These are phyloP conservation scores for Xerocomus brunneocitrinus DNA, from an alignment of 768 basidiomycete species.

Conservation along the genomic window DNA sequence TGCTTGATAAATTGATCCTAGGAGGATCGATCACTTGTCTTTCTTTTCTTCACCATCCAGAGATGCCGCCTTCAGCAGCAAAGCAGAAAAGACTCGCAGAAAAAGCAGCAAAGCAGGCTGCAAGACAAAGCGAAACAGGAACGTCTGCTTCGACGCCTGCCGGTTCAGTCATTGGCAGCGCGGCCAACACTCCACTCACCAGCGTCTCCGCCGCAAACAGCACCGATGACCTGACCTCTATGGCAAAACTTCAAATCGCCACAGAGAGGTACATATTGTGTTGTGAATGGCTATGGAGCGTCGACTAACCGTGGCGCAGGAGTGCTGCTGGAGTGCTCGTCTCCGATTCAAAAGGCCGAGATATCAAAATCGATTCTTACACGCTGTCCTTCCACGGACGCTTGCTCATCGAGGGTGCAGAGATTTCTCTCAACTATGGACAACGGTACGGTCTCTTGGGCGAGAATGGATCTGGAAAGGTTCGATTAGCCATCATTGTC, in stretches of 20 bases:
- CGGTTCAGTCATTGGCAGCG: conserved; percentile 60
- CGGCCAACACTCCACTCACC: conserved; percentile 75
- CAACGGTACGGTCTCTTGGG: conserved; percentile 94
- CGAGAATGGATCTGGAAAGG: conserved; percentile 99
- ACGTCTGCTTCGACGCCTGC: conserved; percentile 57
- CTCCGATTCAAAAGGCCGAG: conserved; percentile 87
- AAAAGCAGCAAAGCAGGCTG: conserved; percentile 80
- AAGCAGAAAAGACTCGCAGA: conserved; percentile 94
- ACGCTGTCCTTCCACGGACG: conserved; percentile 98
- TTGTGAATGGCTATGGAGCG: no score
- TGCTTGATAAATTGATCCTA: conserved; percentile 17
- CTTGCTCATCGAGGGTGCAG: conserved; percentile 60
- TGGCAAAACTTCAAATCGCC: conserved; percentile 86
- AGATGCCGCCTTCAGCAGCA: conserved; percentile 74
- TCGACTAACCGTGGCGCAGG: conserved; percentile 39
- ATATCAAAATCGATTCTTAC: conserved; percentile 95
- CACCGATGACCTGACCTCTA: conserved; percentile 72
- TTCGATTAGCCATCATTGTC: conserved; percentile 31
- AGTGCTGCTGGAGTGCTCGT: conserved; percentile 89
- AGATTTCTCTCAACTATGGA: conserved; percentile 81
- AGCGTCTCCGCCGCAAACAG: conserved; percentile 75
- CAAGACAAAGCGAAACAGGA: conserved; percentile 46
- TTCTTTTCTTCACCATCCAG: conserved; percentile 13
- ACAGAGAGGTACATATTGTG: conserved; percentile 71
- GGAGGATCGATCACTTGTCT: conserved; percentile 26